Conservation (phyloP, 2,329 filamentous ascomycete genomes). For the Scleromitrula shiraiana region DNA sequence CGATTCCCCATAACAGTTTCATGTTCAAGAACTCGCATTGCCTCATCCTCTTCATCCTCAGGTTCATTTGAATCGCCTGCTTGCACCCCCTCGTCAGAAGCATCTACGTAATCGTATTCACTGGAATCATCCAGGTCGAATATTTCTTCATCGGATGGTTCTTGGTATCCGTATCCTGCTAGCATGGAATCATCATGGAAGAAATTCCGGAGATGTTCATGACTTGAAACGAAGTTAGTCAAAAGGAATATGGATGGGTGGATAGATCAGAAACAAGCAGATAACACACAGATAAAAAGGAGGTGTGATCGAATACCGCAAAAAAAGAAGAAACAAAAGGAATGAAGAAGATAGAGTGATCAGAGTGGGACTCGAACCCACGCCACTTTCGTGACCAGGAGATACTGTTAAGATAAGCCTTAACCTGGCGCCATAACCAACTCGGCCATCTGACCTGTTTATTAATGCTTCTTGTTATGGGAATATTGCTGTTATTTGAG, state of each 20-base stretch:
- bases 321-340: too few relatives aligned
- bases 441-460: conserved; percentile 22
- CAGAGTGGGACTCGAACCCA: conserved; percentile 35
- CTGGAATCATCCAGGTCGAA: background rate
- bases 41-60: too few relatives aligned
- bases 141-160: too few relatives aligned
- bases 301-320: too few relatives aligned
- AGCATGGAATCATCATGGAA: background rate
- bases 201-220: background rate
- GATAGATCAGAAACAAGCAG: background rate
- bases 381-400: conserved; percentile 34
- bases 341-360: too few relatives aligned
- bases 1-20: too few relatives aligned
- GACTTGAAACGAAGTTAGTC: background rate
- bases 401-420: conserved; percentile 21
- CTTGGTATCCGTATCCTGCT: background rate
- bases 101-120: background rate
- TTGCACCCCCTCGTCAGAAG: too few relatives aligned
- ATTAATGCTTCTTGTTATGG: too few relatives aligned
- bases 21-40: too few relatives aligned
- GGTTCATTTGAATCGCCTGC: too few relatives aligned
- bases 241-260: background rate
- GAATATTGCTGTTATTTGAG: too few relatives aligned
- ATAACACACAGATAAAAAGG: too few relatives aligned
- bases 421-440: conserved; percentile 24